Evolutionary conservation across 805 yeast species (phyloP).

Genomic region (Candida xyloterini): DNA sequence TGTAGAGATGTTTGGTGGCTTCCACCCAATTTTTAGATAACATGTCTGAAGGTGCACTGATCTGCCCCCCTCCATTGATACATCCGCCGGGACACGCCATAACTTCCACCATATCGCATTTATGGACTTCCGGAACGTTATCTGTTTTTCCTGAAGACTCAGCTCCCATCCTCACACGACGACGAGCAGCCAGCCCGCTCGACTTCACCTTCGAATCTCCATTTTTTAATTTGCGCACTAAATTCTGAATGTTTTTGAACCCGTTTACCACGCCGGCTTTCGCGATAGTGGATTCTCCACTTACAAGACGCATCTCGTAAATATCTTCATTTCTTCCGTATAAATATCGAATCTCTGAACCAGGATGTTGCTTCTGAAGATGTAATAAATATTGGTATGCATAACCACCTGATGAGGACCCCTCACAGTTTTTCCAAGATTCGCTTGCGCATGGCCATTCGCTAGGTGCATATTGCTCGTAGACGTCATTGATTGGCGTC

Average conservation of each 20-base stretch:
- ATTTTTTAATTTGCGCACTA: slow-evolving; percentile 76
- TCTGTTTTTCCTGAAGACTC: slow-evolving; percentile 4
- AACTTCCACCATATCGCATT: slow-evolving; percentile 81
- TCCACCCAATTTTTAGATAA: slow-evolving; percentile 43
- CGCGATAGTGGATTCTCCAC: slow-evolving; percentile 39
- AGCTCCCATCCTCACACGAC: slow-evolving; percentile 37
- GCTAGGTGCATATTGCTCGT: slow-evolving; percentile 45
- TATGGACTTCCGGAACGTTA: slow-evolving; percentile 54
- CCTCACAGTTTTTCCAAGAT: slow-evolving; percentile 73
- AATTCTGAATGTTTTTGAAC: slow-evolving; percentile 88
- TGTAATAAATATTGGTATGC: slow-evolving; percentile 62
- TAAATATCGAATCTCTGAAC: slow-evolving; percentile 36
- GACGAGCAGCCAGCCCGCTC: slow-evolving; percentile 40
- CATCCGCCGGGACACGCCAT: slow-evolving; percentile 99
- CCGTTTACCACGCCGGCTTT: slow-evolving; percentile 78
- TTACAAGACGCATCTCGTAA: slow-evolving; percentile 59
- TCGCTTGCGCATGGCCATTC: slow-evolving; percentile 58
- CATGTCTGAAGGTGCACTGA: slow-evolving; percentile 44
- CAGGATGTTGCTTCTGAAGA: slow-evolving; percentile 26
- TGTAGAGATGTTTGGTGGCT: slow-evolving; percentile 36
- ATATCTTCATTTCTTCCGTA: slow-evolving; percentile 77
- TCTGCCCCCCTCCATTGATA: slow-evolving; percentile 94
- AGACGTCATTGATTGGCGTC: slow-evolving; percentile 16
- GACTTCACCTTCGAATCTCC: slow-evolving; percentile 6
- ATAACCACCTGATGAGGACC: slow-evolving; percentile 89